A percentile compares a stretch with the other conserved stretches of the same genome.
Evolutionary conservation across 2,329 filamentous ascomycete species (phyloP).

Genomic region (Uncinocarpus reesii): DNA sequence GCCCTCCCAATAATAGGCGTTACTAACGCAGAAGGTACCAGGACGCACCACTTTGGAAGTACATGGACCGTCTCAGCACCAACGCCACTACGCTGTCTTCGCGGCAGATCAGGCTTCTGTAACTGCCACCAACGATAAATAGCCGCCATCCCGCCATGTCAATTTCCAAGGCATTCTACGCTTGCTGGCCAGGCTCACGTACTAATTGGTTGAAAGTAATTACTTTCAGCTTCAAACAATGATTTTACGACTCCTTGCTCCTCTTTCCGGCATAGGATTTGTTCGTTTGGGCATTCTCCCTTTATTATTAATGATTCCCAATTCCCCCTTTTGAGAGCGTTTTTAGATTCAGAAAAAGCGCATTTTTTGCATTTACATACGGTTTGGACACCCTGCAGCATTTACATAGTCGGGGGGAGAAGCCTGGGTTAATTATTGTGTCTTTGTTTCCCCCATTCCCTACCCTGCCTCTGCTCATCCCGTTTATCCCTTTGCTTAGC

Average conservation of each 20-base stretch:
- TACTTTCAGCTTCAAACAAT: too few relatives aligned
- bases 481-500: too few relatives aligned
- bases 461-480: background rate
- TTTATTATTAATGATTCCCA: too few relatives aligned
- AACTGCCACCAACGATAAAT: background rate
- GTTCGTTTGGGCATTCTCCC: too few relatives aligned
- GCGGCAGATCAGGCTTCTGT: constrained; percentile 5
- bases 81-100: constrained; percentile 4
- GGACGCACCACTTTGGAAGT: constrained; percentile 6
- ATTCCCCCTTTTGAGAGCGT: too few relatives aligned
- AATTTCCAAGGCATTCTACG: too few relatives aligned
- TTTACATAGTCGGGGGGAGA: background rate
- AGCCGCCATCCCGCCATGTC: too few relatives aligned
- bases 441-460: background rate
- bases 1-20: background rate
- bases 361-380: constrained; percentile 5
- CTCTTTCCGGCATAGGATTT: too few relatives aligned
- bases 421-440: background rate
- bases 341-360: background rate
- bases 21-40: background rate
- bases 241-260: too few relatives aligned
- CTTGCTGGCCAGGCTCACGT: too few relatives aligned
- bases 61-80: constrained; percentile 12
- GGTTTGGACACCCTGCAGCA: background rate
- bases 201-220: too few relatives aligned